Conservation (phyloP, 2,329 filamentous ascomycete genomes). For the Chaetomium sp. region DNA sequence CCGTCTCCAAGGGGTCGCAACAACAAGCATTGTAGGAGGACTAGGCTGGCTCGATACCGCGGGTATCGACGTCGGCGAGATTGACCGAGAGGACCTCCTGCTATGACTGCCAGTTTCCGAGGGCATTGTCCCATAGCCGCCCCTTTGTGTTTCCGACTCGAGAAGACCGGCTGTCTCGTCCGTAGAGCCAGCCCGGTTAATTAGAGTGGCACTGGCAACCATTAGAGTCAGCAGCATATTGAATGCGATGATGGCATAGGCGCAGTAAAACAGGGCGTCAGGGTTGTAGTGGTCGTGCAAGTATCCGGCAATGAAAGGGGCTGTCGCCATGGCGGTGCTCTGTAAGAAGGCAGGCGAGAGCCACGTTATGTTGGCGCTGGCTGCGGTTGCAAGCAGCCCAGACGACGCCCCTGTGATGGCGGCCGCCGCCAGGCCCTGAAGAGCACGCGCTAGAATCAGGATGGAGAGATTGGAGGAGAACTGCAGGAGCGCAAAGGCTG, state of each 20-base stretch:
- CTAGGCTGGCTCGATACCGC: conserved; percentile 13
- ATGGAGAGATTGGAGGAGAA: conserved; percentile 19
- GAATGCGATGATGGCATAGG: conserved; percentile 29
- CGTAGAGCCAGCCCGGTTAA: neutral
- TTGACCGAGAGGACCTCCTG: conserved; percentile 23
- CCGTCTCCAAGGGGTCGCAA: conserved; percentile 19
- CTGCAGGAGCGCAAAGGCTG: conserved; percentile 30
- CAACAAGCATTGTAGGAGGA: neutral
- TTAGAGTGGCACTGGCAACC: conserved; percentile 8
- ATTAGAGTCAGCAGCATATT: conserved; percentile 24
- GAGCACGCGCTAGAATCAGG: conserved; percentile 29
- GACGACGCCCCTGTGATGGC: conserved; percentile 29
- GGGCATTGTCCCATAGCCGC: conserved; percentile 32
- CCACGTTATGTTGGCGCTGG: conserved; percentile 8
- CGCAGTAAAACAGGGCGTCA: conserved; percentile 30
- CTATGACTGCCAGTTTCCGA: neutral
- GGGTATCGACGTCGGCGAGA: conserved; percentile 23
- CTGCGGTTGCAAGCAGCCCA: conserved; percentile 23
- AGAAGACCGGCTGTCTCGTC: neutral
- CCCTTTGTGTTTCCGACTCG: neutral
- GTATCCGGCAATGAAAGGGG: conserved; percentile 25
- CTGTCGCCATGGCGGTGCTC: conserved; percentile 29
- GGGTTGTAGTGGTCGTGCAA: conserved; percentile 24
- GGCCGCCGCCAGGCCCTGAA: conserved; percentile 32
- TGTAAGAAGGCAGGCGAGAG: conserved; percentile 31